Conservation (phyloP, 2,329 filamentous ascomycete species). For the Neocucurbitaria cava region DNA sequence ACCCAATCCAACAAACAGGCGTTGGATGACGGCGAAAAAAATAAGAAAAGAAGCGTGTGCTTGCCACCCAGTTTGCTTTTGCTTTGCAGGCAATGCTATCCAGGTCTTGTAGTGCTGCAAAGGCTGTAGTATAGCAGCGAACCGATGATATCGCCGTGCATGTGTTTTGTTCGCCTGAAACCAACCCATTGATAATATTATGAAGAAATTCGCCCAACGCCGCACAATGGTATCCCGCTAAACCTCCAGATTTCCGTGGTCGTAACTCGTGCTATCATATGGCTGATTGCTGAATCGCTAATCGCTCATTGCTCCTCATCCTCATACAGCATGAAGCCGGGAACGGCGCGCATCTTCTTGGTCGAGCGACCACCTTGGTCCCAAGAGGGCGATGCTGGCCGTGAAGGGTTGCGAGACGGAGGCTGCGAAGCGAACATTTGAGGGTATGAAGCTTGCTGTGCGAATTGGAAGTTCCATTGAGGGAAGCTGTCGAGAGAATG, state of each 20-base stretch:
- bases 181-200: background rate
- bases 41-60: background rate
- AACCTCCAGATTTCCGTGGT: slow-evolving; percentile 13
- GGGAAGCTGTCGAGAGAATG: slow-evolving; percentile 36
- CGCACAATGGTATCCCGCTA: slow-evolving; percentile 19
- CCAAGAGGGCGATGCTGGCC: slow-evolving; percentile 40
- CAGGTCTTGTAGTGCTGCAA: slow-evolving; percentile 2
- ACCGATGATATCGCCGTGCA: no score
- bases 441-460: slow-evolving; percentile 26
- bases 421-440: slow-evolving; percentile 36
- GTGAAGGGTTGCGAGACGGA: slow-evolving; percentile 27
- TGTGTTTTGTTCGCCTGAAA: no score
- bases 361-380: slow-evolving; percentile 28
- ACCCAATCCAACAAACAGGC: background rate
- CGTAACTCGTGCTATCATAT: slow-evolving; percentile 27
- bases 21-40: background rate
- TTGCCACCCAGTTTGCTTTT: background rate
- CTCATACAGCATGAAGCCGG: slow-evolving; percentile 27
- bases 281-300: slow-evolving; percentile 4
- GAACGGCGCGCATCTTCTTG: slow-evolving; percentile 30
- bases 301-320: slow-evolving; percentile 20
- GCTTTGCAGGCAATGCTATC: background rate
- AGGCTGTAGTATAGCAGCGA: no score
- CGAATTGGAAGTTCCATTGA: slow-evolving; percentile 27
- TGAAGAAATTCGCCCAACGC: slow-evolving; percentile 16